phyloP scores from a whole-genome alignment of 2,329 filamentous ascomycete species.

The Bimuria novae-zelandiae region DNA sequence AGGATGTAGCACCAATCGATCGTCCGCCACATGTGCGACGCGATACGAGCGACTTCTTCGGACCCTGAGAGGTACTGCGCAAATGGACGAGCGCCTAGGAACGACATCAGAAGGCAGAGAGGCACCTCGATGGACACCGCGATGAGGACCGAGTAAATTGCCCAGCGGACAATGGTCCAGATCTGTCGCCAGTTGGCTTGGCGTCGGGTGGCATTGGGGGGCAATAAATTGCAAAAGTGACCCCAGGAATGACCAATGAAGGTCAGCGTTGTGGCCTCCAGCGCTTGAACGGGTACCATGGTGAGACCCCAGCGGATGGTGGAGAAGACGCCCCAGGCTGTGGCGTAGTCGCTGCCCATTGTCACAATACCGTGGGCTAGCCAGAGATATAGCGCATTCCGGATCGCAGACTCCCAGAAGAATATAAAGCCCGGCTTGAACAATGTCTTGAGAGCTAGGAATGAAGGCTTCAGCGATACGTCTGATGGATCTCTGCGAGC shows the following conservation, averaged over 20 bases:
- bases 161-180: conserved; percentile 55
- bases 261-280: conserved; percentile 67
- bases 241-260: conserved; percentile 73
- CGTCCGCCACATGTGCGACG: conserved; percentile 66
- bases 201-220: conserved; percentile 15
- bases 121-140: conserved; percentile 65
- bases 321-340: conserved; percentile 74
- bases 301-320: conserved; percentile 75
- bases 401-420: conserved; percentile 67
- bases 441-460: conserved; percentile 56
- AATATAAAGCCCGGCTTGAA: conserved; percentile 62
- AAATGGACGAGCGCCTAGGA: conserved; percentile 63
- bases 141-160: conserved; percentile 57
- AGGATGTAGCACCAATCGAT: conserved; percentile 68
- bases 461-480: conserved; percentile 24
- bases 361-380: conserved; percentile 67
- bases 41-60: conserved; percentile 62
- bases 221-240: conserved; percentile 46
- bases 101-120: conserved; percentile 65
- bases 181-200: conserved; percentile 38
- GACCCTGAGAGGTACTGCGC: conserved; percentile 66
- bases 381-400: conserved; percentile 74
- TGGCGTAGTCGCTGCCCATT: conserved; percentile 68
- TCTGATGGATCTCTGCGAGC: conserved; percentile 14
- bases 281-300: conserved; percentile 72